These are phyloP conservation scores for Backusella morwellensis DNA, from an alignment of 192 early-diverging fungal species.

Conservation along the genomic window DNA sequence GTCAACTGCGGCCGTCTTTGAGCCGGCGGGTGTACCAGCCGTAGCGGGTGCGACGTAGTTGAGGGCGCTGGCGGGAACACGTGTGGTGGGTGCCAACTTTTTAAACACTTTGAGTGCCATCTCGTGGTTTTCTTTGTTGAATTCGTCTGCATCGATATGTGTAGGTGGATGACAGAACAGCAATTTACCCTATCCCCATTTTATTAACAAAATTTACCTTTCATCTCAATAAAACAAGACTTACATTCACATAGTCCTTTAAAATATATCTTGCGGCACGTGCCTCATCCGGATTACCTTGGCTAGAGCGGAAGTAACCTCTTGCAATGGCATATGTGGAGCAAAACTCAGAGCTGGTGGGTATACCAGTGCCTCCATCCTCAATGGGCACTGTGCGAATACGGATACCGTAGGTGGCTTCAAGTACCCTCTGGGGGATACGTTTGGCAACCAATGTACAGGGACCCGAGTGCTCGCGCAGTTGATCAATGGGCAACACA, in stretches of 20 bases:
- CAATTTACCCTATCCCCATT: conserved; percentile 72
- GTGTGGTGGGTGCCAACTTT: conserved; percentile 47
- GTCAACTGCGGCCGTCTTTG: conserved; percentile 55
- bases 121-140: conserved; percentile 84
- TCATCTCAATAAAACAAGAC: not conserved
- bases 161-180: conserved; percentile 85
- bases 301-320: conserved; percentile 86
- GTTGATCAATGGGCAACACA: conserved; percentile 97
- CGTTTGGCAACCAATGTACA: conserved; percentile 74
- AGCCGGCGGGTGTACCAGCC: conserved; percentile 34
- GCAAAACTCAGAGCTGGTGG: conserved; percentile 90
- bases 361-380: conserved; percentile 71
- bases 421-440: conserved; percentile 85
- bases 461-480: conserved; percentile 93
- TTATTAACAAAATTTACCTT: no score
- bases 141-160: conserved; percentile 52
- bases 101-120: conserved; percentile 54
- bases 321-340: conserved; percentile 87
- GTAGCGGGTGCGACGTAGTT: conserved; percentile 49
- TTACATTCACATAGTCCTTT: conserved; percentile 94
- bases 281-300: conserved; percentile 98
- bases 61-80: conserved; percentile 55
- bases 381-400: conserved; percentile 76
- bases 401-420: conserved; percentile 90
- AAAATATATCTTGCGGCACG: conserved; percentile 94